A percentile compares a stretch with the other conserved stretches of the same genome.
Evolutionary conservation across 257 asterid species (phyloP).

Genomic region (Galeopsis tetrahit): DNA sequence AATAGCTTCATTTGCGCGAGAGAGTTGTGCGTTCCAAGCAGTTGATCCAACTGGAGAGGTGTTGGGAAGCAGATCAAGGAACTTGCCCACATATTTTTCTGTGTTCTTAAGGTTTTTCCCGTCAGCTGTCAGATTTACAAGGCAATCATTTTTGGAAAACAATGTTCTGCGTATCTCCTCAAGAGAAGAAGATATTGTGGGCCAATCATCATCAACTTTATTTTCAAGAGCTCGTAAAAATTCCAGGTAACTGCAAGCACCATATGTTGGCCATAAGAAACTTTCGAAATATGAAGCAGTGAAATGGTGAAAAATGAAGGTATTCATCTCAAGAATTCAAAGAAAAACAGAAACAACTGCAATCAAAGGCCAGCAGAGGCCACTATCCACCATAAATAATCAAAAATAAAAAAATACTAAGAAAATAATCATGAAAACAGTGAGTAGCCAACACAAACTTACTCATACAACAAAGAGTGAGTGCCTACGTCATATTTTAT

Average conservation of each 20-base stretch:
- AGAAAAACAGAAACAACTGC: constrained; percentile 2
- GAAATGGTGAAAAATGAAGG: constrained; percentile 8
- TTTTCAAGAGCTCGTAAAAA: constrained; percentile 77
- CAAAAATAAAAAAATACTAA: background rate
- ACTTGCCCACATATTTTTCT: constrained; percentile 71
- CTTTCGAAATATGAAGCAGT: background rate
- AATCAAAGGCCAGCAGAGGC: constrained; percentile 17
- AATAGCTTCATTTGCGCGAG: constrained; percentile 84
- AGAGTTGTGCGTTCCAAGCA: constrained; percentile 67
- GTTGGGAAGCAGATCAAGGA: constrained; percentile 89
- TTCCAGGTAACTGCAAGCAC: constrained; percentile 86
- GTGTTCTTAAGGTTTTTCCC: constrained; percentile 69
- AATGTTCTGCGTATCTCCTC: constrained; percentile 87
- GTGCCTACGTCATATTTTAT: constrained; percentile 22
- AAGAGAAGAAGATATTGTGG: constrained; percentile 78
- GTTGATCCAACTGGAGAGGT: constrained; percentile 56
- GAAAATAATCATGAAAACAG: constrained; percentile 10
- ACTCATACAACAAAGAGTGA: background rate
- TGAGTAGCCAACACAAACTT: constrained; percentile 24
- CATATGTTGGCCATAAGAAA: constrained; percentile 18
- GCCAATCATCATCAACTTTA: constrained; percentile 82
- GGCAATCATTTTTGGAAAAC: constrained; percentile 80
- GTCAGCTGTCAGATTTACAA: constrained; percentile 88
- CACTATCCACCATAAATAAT: constrained; percentile 14
- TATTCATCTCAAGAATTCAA: constrained; percentile 17